Evolutionary conservation across 805 yeast genomes (phyloP).

Genomic region (Candida mattraensis): DNA sequence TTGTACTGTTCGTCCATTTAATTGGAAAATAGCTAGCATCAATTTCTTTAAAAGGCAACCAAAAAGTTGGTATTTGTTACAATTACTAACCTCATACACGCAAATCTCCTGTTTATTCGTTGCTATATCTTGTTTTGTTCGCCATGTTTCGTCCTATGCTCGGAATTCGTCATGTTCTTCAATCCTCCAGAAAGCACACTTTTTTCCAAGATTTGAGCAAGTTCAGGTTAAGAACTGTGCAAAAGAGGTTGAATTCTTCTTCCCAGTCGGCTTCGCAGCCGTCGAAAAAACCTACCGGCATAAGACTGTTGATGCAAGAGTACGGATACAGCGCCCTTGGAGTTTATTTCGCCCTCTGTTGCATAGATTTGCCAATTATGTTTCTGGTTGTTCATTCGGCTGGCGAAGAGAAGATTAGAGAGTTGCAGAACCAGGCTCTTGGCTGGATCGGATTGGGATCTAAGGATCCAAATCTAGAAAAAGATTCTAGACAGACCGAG

Average conservation of each 20-base stretch:
- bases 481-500: slow-evolving; percentile 24
- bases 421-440: slow-evolving; percentile 61
- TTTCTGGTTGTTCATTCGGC: slow-evolving; percentile 79
- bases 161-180: background rate
- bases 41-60: too few relatives aligned
- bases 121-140: too few relatives aligned
- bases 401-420: slow-evolving; percentile 79
- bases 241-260: slow-evolving; percentile 22
- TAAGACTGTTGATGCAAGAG: slow-evolving; percentile 70
- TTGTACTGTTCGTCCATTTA: too few relatives aligned
- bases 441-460: slow-evolving; percentile 55
- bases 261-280: slow-evolving; percentile 3
- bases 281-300: slow-evolving; percentile 41
- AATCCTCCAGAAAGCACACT: background rate
- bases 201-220: background rate
- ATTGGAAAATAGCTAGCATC: too few relatives aligned
- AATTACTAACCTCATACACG: too few relatives aligned
- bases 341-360: slow-evolving; percentile 72
- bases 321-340: slow-evolving; percentile 93
- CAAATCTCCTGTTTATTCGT: too few relatives aligned
- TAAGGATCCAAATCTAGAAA: slow-evolving; percentile 11
- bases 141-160: too few relatives aligned
- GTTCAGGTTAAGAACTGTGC: background rate
- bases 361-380: slow-evolving; percentile 80
- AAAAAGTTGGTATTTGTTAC: too few relatives aligned